phyloP scores from a whole-genome alignment of 257 asterid genomes.

The Solanum peruvianum region DNA sequence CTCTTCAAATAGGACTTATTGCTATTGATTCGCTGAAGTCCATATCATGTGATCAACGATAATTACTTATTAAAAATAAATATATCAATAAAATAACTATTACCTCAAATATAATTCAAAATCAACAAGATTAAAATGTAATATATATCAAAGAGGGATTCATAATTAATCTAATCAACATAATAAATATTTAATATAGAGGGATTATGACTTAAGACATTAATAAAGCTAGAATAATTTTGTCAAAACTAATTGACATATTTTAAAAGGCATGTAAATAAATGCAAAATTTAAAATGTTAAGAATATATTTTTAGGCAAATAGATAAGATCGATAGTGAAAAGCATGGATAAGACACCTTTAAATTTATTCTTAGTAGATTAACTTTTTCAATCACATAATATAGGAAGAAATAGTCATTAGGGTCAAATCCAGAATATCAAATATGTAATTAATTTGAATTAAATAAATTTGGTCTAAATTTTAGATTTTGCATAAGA shows the following conservation, averaged over 20 bases:
- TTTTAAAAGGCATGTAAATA: background rate
- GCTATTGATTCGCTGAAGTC: too few species aligned
- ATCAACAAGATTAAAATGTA: background rate
- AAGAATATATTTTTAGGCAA: background rate
- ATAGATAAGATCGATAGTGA: background rate
- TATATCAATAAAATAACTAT: too few species aligned
- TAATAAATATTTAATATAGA: too few species aligned
- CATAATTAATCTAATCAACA: too few species aligned
- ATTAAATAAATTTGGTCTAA: background rate
- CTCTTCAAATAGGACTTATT: background rate
- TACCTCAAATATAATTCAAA: background rate
- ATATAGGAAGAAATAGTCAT: too few species aligned
- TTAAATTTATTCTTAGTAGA: background rate
- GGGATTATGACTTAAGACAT: too few species aligned
- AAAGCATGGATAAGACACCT: background rate
- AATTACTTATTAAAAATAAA: too few species aligned
- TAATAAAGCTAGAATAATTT: background rate
- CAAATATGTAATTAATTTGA: background rate
- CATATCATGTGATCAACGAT: too few species aligned
- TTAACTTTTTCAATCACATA: background rate
- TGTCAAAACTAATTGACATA: too few species aligned
- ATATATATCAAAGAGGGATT: background rate
- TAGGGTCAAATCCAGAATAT: too few species aligned
- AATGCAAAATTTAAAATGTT: background rate
- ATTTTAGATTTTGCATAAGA: background rate